Percentiles rank a stretch among this genome's conserved stretches.
Evolutionary conservation across 305 asterid species (phyloP).

Genomic region (Fraxinus greggii): DNA sequence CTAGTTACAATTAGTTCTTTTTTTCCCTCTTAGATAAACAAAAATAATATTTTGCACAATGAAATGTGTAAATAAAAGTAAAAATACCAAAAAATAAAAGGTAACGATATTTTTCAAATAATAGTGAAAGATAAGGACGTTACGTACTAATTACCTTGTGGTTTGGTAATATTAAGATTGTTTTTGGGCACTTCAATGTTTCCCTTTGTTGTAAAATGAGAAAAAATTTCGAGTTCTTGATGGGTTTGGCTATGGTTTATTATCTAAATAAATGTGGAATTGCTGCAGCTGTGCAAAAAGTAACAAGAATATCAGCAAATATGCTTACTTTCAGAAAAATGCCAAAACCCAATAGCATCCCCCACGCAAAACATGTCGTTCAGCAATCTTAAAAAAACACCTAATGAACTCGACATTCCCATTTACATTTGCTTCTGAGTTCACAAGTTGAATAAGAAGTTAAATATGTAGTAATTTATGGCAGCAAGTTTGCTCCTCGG

Average conservation of each 20-base stretch:
- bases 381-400: background rate
- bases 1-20: too few relatives aligned
- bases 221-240: background rate
- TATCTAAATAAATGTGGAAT: background rate
- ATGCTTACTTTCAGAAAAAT: background rate
- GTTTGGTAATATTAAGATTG: background rate
- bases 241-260: background rate
- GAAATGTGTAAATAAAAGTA: too few relatives aligned
- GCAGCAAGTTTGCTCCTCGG: slow-evolving; percentile 13
- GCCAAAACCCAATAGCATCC: background rate
- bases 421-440: slow-evolving; percentile 55
- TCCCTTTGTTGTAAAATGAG: background rate
- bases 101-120: too few relatives aligned
- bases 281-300: background rate
- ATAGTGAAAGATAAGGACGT: too few relatives aligned
- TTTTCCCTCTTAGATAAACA: too few relatives aligned
- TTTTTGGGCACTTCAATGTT: background rate
- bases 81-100: too few relatives aligned
- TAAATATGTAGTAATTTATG: background rate
- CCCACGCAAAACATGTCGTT: background rate
- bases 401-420: slow-evolving; percentile 43
- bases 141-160: background rate
- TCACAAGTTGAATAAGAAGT: slow-evolving; percentile 25
- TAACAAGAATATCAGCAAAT: background rate
- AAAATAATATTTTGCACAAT: too few relatives aligned